Base-by-base conservation (phyloP, 352 stramenopile genomes). In the Globisporangium parvum region DNA sequence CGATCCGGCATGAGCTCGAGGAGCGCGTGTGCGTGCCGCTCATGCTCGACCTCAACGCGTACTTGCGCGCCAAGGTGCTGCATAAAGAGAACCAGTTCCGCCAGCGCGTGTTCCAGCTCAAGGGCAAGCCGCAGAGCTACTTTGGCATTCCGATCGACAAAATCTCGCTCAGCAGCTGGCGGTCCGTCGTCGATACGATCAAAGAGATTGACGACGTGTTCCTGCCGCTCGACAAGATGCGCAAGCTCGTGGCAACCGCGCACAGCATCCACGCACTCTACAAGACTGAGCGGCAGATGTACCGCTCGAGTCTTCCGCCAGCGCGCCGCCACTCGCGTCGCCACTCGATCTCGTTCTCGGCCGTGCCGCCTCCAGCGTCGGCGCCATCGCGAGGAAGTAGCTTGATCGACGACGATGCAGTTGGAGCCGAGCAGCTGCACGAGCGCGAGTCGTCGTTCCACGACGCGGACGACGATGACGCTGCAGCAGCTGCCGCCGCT, bases 131-230 rank as follows among this genome's bases (percentile, higher is more conserved):
- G 18, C 84, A 94, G 59, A 87, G 73, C 46, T 91, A 84, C 62
- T 92, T 94, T 63, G 84, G 80, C 20, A 90, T 94, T 50, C 66
- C 78, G 6, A 71, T 90, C 23, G 69, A 76, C 50, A 91, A 90
- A 59, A 86, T 88, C 31, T 92, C 81, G 40, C 35, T 89, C 48
- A 92, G 73, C 58, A 88, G 75, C 53, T 94, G 84, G 84, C 71
- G 73, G 0, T 71, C 68, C 0, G 81, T 90, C n/a, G 77, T 92
- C 21, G 74, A 88, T 23, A 57, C 71, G 10, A 76, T 94, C 51
- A 88, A 88, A 54, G 82, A 94, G 51, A 80, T 92, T n/a, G 84
- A 94, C 39, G 72, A 81, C 44, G 81, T 81, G 41, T 90, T 89
- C 40, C 57, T 94, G 35, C 84, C 84, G 15, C 65, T 86, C 8